Evolutionary conservation across 257 asterid species (phyloP).

Genomic region (Lithospermum erythrorhizon): DNA sequence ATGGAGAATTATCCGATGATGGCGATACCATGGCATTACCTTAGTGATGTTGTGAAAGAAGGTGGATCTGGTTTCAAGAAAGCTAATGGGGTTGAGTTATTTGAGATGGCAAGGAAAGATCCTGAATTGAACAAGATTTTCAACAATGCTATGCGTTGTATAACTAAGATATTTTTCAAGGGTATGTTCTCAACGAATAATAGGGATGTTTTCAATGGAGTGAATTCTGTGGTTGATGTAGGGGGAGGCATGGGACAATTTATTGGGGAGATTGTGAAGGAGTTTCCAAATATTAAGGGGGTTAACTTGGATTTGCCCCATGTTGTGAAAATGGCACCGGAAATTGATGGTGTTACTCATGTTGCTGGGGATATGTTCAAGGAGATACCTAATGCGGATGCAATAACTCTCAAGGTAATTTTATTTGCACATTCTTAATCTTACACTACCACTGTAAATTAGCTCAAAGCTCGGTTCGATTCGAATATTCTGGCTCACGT

Average conservation of each 20-base stretch:
- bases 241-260: not conserved
- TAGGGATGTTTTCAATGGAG: not conserved
- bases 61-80: not conserved
- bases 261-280: not conserved
- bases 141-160: not conserved
- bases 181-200: not conserved
- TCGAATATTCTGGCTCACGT: too few relatives aligned
- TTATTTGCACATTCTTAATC: too few relatives aligned
- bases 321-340: not conserved
- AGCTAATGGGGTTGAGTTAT: not conserved
- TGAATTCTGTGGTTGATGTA: not conserved
- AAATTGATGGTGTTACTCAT: not conserved
- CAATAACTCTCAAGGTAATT: not conserved
- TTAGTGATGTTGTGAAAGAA: not conserved
- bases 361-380: slow-evolving; percentile 1
- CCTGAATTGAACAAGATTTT: not conserved
- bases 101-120: not conserved
- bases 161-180: not conserved
- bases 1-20: not conserved
- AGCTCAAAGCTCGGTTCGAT: too few relatives aligned
- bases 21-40: not conserved
- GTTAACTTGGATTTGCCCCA: not conserved
- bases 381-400: not conserved
- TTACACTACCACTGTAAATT: too few relatives aligned
- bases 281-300: not conserved